phyloP scores from a whole-genome alignment of 441 rosid species.

The Syzygium syzygioides region DNA sequence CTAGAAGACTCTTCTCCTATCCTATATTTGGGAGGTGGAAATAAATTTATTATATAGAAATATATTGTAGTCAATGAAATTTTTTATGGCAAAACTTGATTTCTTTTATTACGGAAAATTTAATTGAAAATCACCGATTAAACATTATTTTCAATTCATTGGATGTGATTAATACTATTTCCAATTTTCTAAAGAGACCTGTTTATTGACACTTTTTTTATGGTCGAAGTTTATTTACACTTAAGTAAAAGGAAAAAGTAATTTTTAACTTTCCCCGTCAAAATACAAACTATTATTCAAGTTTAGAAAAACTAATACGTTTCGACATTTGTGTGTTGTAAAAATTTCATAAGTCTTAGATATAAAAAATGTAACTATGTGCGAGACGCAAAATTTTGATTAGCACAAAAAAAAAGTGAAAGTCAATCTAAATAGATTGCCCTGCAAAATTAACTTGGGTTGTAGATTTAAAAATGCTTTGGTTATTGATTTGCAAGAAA shows the following conservation, averaged over 20 bases:
- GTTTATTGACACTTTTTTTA: neutral
- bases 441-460: neutral
- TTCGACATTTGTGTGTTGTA: neutral
- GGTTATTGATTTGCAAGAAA: neutral
- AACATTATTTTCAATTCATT: neutral
- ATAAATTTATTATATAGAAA: neutral
- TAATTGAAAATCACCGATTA: neutral
- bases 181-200: neutral
- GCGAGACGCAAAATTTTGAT: neutral
- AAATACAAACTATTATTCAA: neutral
- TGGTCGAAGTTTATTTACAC: neutral
- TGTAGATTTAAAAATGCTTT: neutral
- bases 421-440: neutral
- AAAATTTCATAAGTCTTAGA: neutral
- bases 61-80: neutral
- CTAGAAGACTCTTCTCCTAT: neutral
- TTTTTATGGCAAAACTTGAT: neutral
- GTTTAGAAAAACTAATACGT: neutral
- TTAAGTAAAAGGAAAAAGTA: neutral
- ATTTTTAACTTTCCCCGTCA: neutral
- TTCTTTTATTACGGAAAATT: neutral
- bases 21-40: neutral
- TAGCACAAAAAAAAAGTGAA: neutral
- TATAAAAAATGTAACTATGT: neutral
- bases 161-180: neutral